A percentile compares a stretch with the other conserved stretches of the same genome.
phyloP scores from a whole-genome alignment of 2,329 filamentous ascomycete genomes.

The Penicillium capsulatum region DNA sequence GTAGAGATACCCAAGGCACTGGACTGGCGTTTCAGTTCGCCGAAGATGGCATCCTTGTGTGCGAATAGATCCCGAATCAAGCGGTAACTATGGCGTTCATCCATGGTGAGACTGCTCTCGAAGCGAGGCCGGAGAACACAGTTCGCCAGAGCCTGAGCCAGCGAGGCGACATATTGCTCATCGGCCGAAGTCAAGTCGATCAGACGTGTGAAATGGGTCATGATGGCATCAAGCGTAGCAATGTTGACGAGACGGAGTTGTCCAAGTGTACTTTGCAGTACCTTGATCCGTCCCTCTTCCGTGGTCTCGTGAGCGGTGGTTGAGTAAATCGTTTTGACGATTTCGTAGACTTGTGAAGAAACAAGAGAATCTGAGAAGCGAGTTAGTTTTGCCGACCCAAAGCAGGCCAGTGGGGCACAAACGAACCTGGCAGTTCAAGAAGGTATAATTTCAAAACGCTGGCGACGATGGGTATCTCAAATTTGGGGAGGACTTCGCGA shows the following conservation, averaged over 20 bases:
- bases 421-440: constrained; percentile 83
- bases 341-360: constrained; percentile 97
- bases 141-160: constrained; percentile 72
- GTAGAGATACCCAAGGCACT: constrained; percentile 45
- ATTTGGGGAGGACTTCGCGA: constrained; percentile 73
- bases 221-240: constrained; percentile 94
- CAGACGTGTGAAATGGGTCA: constrained; percentile 94
- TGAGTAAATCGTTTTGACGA: constrained; percentile 93
- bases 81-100: constrained; percentile 88
- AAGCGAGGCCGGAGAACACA: constrained; percentile 83
- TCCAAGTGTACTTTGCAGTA: constrained; percentile 91
- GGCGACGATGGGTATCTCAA: constrained; percentile 90
- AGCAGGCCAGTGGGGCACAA: neutral
- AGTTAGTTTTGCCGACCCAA: neutral
- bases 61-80: constrained; percentile 87
- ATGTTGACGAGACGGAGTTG: constrained; percentile 96
- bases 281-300: constrained; percentile 75
- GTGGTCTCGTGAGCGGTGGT: constrained; percentile 71
- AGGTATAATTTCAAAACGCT: constrained; percentile 91
- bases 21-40: constrained; percentile 77
- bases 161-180: constrained; percentile 71
- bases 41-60: constrained; percentile 93
- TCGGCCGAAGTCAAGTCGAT: constrained; percentile 96
- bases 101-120: constrained; percentile 88
- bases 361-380: constrained; percentile 81